Evolutionary conservation across 352 stramenopile genomes (phyloP).

Genomic region (Phytophthora pluvialis): DNA sequence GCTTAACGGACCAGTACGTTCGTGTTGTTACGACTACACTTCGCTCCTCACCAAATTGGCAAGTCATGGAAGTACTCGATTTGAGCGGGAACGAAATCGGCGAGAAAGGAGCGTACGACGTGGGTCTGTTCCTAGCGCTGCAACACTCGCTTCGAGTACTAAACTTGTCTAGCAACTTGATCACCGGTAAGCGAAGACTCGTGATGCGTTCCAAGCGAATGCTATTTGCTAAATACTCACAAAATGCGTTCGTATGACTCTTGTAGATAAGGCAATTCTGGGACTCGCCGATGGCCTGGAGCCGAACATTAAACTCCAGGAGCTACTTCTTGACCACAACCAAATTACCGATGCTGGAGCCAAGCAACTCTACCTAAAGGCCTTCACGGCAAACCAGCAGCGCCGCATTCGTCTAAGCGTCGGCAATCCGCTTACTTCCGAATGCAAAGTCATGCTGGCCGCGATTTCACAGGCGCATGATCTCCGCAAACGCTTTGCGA

Average conservation of each 20-base stretch:
- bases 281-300: conserved; percentile 56
- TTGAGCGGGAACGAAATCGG: conserved; percentile 63
- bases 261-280: conserved; percentile 44
- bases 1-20: conserved; percentile 38
- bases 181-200: conserved; percentile 44
- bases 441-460: conserved; percentile 56
- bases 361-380: conserved; percentile 57
- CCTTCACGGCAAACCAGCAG: conserved; percentile 51
- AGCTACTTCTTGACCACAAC: conserved; percentile 62
- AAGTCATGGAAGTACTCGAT: conserved; percentile 50
- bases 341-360: conserved; percentile 55
- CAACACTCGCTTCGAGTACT: conserved; percentile 47
- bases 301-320: conserved; percentile 44
- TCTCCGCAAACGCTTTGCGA: conserved; percentile 56
- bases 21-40: conserved; percentile 23
- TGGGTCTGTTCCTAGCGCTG: conserved; percentile 53
- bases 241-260: background rate
- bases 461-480: conserved; percentile 66
- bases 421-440: conserved; percentile 50
- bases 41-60: conserved; percentile 36
- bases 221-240: background rate
- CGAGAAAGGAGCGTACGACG: conserved; percentile 39
- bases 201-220: background rate
- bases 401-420: conserved; percentile 45
- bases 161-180: conserved; percentile 57